Evolutionary conservation across 306 rosid genomes (phyloP), one percentile per base, ranked within the genome.

Genomic region (Trifolium dubium): DNA sequence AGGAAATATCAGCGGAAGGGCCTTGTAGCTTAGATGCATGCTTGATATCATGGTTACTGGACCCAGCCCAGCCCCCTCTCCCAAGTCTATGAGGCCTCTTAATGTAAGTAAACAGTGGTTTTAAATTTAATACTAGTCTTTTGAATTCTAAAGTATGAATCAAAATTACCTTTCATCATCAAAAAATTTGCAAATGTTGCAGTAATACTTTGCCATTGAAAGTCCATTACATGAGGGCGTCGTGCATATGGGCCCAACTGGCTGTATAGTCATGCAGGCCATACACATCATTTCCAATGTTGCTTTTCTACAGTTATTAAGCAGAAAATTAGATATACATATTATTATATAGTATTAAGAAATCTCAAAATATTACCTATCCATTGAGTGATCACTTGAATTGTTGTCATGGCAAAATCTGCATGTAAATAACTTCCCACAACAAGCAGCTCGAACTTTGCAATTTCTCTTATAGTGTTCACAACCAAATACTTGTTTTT

Each of bases 381-480:
- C 99, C 98, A 95, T 92, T 34, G 96, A 92, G 83, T 95, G 99
- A 77, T 95, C 98, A 79, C 96, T 95, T 71, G 91, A 96, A 87
- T 92, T 95, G 83, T 92, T 95, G 83, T 95, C 98, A 78, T 95
- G 99, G 83, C 97, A 95, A 90, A 88, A 95, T 77, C 99, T 88
- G 85, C 99, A 95, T 37, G 99, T 75, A 86, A 88, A 92, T 62
- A 95, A 82, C 86, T 90, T 89, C 73, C 96, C 93, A 81, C 99
- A 95, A 82, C 99, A 95, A 77, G 92, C 92, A 86, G 99, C 96
- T 60, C 83, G 95, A 66, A 95, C 89, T 80, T 95, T 95, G 89
- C 99, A 95, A 85, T 92, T 95, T 86, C 99, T 89, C 88, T 92
- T 95, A 83, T 95, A 95, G 78, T 95, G 99, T 80, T 95, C 99